These are phyloP conservation scores for Polytolypa hystricis DNA, from an alignment of 2,329 filamentous ascomycete genomes.

Conservation along the genomic window DNA sequence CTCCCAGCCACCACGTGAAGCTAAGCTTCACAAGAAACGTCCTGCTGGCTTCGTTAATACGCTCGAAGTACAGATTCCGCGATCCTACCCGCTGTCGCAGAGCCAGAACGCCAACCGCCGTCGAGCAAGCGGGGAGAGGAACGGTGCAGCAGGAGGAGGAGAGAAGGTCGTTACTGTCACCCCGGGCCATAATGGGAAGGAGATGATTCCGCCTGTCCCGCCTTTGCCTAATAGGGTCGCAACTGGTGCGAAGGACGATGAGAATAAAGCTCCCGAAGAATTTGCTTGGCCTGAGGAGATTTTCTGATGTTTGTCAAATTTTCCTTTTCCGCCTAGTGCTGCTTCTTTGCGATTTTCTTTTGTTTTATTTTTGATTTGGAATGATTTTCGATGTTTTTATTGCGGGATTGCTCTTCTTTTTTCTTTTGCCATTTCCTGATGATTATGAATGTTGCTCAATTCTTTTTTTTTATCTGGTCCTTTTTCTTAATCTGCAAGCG, in stretches of 20 bases:
- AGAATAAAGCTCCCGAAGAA: slow-evolving; percentile 16
- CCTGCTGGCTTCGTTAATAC: not conserved
- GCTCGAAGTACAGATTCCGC: too few species aligned
- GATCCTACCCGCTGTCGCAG: slow-evolving; percentile 7
- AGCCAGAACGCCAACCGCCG: slow-evolving; percentile 13
- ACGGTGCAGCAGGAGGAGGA: not conserved
- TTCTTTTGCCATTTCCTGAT: too few species aligned
- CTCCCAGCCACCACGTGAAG: slow-evolving; percentile 7
- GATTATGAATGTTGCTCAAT: too few species aligned
- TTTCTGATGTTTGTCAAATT: slow-evolving; percentile 19
- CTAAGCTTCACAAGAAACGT: slow-evolving; percentile 3
- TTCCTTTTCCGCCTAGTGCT: not conserved
- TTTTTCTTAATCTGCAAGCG: too few species aligned
- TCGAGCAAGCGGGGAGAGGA: not conserved
- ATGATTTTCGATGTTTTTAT: not conserved
- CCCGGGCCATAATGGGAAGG: slow-evolving; percentile 15
- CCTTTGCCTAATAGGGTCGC: slow-evolving; percentile 23
- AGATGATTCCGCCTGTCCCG: slow-evolving; percentile 31
- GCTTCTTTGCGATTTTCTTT: not conserved
- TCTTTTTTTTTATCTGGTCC: too few species aligned
- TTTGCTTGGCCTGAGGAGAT: slow-evolving; percentile 36
- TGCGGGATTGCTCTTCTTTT: not conserved
- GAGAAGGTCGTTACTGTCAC: slow-evolving; percentile 8
- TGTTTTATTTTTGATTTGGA: not conserved
- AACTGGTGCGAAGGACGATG: slow-evolving; percentile 15